Evolutionary conservation across 164 flowering plant genomes (phyloP), one percentile per base, ranked within the genome.

Genomic region (Chimonanthus salicifolius): DNA sequence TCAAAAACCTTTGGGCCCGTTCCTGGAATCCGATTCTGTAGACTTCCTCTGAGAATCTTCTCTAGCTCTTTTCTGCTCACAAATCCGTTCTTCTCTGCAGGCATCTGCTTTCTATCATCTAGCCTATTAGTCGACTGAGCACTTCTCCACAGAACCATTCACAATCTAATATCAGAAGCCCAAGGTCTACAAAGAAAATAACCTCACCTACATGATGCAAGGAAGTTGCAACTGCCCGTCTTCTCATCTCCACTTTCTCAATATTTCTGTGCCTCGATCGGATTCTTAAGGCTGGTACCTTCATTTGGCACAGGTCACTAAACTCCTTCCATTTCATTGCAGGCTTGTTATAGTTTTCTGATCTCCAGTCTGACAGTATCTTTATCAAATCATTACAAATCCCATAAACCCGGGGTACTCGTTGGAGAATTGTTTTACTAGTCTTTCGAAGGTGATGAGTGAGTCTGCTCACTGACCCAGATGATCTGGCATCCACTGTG

Each of bases 401-500:
- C 73, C 88, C 88, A 80, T 92, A 94, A 69, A 95, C 88, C 49
- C 81, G 79, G 4, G 97, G 99, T 10, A 86, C 94, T 78, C 97
- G 76, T 77, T 93, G 87, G 58, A 92, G 90, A 49, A 92, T 75
- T 15, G 92, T 86, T 79, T 83, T 90, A 85, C 97, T 84, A 18
- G 94, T 88, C 72, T 72, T 86, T 20, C 85, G 80, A 64, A 93
- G 64, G 75, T 93, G 99, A 62, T 88, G 88, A 1, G 88, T 74
- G 65, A 95, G 88, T 81, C 84, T 92, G 72, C 86, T 87, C 16
- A 95, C 97, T 20, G 96, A 89, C 15, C 89, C 83, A 45, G 92
- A 81, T 69, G 98, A 92, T 81, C 99, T 89, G 64, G 94, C 98
- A 80, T 95, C 99, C n/a, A 93, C 84, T 7, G 97, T 93, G 81